These are phyloP conservation scores for Hemisphaericaspora xylanilytica DNA, from an alignment of 1,139 yeast genomes.

Conservation along the genomic window DNA sequence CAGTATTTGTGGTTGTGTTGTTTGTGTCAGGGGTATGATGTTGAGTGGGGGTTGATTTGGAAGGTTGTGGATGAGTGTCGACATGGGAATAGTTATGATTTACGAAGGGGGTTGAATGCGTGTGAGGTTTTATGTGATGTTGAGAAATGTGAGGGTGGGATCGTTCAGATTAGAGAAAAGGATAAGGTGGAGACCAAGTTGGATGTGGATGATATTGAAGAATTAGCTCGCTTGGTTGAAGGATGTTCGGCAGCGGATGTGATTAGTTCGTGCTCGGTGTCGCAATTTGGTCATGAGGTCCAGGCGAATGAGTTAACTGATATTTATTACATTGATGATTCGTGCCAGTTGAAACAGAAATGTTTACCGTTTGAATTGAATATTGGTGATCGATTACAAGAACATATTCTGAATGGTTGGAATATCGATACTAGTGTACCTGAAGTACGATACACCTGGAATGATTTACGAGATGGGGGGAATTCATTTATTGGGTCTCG, in stretches of 20 bases:
- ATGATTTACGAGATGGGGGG: constrained; percentile 16
- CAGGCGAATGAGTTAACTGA: constrained; percentile 39
- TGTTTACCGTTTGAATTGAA: constrained; percentile 36
- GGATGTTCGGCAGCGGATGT: constrained; percentile 40
- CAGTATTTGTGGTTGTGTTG: constrained; percentile 44
- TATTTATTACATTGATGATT: constrained; percentile 28
- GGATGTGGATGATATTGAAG: constrained; percentile 8
- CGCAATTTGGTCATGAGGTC: constrained; percentile 36
- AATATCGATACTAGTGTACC: constrained; percentile 6
- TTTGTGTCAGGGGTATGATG: constrained; percentile 32
- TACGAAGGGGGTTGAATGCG: constrained; percentile 53
- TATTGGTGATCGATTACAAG: constrained; percentile 22
- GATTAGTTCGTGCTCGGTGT: constrained; percentile 28
- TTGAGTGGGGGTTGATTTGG: constrained; percentile 33
- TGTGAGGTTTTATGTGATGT: constrained; percentile 58
- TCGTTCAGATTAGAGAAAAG: not conserved
- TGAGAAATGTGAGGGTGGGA: constrained; percentile 1
- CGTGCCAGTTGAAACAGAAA: constrained; percentile 19
- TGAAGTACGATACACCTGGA: constrained; percentile 12
- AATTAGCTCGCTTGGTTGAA: constrained; percentile 25
- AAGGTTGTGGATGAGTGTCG: constrained; percentile 25
- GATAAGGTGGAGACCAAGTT: not conserved
- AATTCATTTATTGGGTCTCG: constrained; percentile 27
- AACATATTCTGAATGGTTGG: not conserved
- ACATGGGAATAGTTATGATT: constrained; percentile 39